These are phyloP conservation scores for Coemansia sp. DNA, from an alignment of 192 early-diverging fungal genomes.

Conservation along the genomic window DNA sequence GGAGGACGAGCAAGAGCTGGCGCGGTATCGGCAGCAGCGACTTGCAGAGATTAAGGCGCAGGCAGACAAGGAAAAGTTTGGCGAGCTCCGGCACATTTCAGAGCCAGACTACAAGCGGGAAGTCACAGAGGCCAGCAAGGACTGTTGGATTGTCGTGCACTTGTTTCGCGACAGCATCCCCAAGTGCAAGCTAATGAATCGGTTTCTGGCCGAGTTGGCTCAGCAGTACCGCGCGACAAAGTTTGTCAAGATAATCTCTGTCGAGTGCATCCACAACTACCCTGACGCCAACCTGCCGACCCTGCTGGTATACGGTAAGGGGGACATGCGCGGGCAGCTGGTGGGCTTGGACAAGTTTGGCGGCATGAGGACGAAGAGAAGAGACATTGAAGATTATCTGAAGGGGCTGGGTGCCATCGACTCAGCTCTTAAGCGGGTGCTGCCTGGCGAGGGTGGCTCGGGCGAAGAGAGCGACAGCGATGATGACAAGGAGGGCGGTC, in stretches of 20 bases:
- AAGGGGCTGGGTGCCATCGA: constrained; percentile 55
- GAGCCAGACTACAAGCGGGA: constrained; percentile 88
- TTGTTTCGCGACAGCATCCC: constrained; percentile 67
- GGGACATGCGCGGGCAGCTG: constrained; percentile 81
- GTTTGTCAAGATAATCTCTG: constrained; percentile 89
- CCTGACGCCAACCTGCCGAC: constrained; percentile 89
- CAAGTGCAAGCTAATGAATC: constrained; percentile 80
- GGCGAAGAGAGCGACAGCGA: constrained; percentile 5
- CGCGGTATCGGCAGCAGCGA: constrained; percentile 75
- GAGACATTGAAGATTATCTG: constrained; percentile 56
- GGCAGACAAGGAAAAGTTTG: constrained; percentile 74
- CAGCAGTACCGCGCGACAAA: constrained; percentile 82
- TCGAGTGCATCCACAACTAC: constrained; percentile 93
- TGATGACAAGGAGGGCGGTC: constrained; percentile 12
- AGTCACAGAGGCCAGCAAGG: constrained; percentile 87
- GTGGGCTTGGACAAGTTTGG: constrained; percentile 77
- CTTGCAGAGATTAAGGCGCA: constrained; percentile 81
- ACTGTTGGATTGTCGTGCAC: constrained; percentile 60
- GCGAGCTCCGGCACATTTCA: constrained; percentile 79
- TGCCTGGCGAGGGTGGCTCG: constrained; percentile 18
- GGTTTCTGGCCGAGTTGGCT: constrained; percentile 57
- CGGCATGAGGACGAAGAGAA: constrained; percentile 72
- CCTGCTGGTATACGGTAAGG: constrained; percentile 84
- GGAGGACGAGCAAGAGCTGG: constrained; percentile 82
- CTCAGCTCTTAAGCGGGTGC: constrained; percentile 20